Base-by-base conservation (phyloP, 2,329 filamentous ascomycete genomes). In the Beauveria brongniartii region DNA sequence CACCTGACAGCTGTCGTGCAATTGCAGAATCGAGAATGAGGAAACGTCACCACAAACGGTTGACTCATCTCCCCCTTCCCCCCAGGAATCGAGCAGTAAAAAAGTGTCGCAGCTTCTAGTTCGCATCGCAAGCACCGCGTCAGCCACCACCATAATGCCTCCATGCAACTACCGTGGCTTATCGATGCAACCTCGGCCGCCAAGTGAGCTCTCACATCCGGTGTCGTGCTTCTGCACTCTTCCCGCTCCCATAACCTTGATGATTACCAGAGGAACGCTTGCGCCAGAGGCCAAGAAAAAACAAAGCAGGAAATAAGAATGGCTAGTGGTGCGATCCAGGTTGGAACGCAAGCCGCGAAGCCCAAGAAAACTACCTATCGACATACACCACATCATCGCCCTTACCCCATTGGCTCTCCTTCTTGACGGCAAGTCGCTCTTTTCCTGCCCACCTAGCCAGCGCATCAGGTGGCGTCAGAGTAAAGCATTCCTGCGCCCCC, bases 381-480 rank as follows among this genome's bases (percentile, higher is more conserved):
- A 47, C 55, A 37, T 30, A 20, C 34, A 41, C 55, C 46, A 50
- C 53, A 44, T 44, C 53, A 44, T 41, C 51, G 22, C 10, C 26
- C 14, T 18, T 24, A 10, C 9, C 43, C 43, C 34, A 52, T 48
- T 47, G 46, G 56, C 46, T 46, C 47, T 3, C 22, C 24, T 16
- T 48, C 3, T 16, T 5, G 50, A 5, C 51, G 30, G 30, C 34
- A 37, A 24, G 28, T 10, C 14, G 30, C n/a, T 24, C 43, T 41
- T 28, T 5, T 46, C 30, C 24, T 59, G 18, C 37, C 24, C 30
- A 18, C 30, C 47, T 40, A 20, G 56, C 56, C 56, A 59, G 34
- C 56, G 56, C 56, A 59, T 59, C 47, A 59, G 40, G 56, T 59
- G 56, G 56, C 56, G 56, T 59, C 47, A 37, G 26, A 26, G n/a